Base-by-base conservation (phyloP, 2,329 filamentous ascomycete genomes). In the Diplodia sapinea region DNA sequence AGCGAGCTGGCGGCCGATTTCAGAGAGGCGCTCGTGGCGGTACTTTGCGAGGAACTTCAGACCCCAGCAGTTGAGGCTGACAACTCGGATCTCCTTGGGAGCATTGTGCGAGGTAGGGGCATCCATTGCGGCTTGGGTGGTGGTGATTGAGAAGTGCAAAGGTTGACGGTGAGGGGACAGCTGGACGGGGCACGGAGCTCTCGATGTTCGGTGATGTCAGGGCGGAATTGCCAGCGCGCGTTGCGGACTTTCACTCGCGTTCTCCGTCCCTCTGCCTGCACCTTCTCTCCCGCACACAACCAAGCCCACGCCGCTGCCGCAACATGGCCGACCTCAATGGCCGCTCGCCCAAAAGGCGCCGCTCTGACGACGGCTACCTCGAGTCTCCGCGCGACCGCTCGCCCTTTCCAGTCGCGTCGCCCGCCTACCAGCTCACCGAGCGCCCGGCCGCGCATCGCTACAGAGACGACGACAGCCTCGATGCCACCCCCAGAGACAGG, bases 31-130 rank as follows among this genome's bases (percentile, higher is more conserved):
- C 73, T 91, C 89, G 71, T 86, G 83, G 72, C 94, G 92, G 72
- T 91, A 87, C 71, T 89, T 89, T 63, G 94, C 89, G 74, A 98
- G 85, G 81, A 88, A 93, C 75, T 96, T 94, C 70, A 98, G 88
- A 63, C 95, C 95, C 94, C 95, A 98, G 87, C 93, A 97, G 81
- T 99, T 99, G 78, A 97, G 87, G 4, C 92, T 95, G 71, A 97
- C 82, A 72, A 98, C 85, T 75, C 91, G 90, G 76, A 98, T 85
- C 81, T 81, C 20, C 85, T 78, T 7, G 87, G 71, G 75, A 77
- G 72, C 7, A 12, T 64, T 51, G 33, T 47, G 12, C 5, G 47
- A 47, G 36, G 31, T 13, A 23, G 20, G 47, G 47, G 33, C 33
- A 56, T 49, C 36, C 65, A 67, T 61, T 62, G 47, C 33, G 43